Percentiles rank a stretch among this genome's conserved stretches.
phyloP scores from a whole-genome alignment of 306 rosid genomes.

The Citrullus mucosospermus region DNA sequence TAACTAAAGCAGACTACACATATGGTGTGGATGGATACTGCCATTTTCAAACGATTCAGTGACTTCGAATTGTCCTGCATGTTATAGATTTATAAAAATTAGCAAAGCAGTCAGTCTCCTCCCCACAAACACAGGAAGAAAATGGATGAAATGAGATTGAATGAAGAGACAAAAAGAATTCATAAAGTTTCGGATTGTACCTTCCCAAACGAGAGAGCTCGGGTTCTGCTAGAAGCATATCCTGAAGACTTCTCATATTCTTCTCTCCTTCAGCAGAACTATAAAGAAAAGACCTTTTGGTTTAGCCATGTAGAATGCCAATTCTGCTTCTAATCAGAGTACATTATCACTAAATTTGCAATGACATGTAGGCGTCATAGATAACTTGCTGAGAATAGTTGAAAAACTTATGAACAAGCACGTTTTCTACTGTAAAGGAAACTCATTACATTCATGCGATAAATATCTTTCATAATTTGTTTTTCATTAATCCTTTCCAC shows the following conservation, averaged over 20 bases:
- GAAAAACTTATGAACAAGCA: neutral
- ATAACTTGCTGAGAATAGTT: neutral
- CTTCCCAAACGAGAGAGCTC: conserved; percentile 84
- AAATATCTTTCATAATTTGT: neutral
- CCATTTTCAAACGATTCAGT: conserved; percentile 7
- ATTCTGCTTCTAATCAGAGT: neutral
- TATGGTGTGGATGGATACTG: neutral
- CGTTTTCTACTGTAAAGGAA: neutral
- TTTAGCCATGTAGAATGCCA: neutral
- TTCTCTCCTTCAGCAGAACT: conserved; percentile 33
- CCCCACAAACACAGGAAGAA: neutral
- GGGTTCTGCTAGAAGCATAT: conserved; percentile 76
- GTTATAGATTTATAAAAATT: neutral
- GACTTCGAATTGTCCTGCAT: conserved; percentile 62
- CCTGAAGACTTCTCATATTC: conserved; percentile 46
- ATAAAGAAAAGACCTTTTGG: neutral
- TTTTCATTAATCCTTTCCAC: neutral
- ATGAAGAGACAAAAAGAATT: neutral
- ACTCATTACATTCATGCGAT: neutral
- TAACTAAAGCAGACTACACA: neutral
- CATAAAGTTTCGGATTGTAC: conserved; percentile 15
- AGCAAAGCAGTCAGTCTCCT: conserved; percentile 5
- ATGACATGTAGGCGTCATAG: neutral
- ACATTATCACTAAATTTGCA: neutral
- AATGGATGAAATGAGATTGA: neutral